Conservation (phyloP, 78 protist species). For the Dictyostelium intermedium region DNA sequence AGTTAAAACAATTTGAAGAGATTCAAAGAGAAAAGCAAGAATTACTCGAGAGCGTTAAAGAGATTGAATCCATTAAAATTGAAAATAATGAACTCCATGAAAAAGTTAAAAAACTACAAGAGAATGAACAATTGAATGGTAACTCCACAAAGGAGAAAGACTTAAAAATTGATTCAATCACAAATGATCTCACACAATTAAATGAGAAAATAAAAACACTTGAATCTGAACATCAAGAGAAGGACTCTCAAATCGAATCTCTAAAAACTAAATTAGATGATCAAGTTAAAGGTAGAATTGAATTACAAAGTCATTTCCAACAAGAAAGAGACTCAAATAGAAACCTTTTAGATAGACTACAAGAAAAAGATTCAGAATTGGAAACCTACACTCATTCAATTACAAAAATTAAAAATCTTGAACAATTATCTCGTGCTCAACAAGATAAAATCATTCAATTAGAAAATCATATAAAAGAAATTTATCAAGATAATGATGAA, state of each 20-base stretch:
- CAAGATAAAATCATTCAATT: conserved; percentile 5
- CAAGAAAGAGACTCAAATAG: conserved; percentile 28
- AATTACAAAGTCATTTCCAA: neutral
- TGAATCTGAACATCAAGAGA: neutral
- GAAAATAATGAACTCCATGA: neutral
- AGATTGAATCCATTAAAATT: neutral
- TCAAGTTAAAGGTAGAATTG: conserved; percentile 11
- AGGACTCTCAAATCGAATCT: neutral
- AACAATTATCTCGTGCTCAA: neutral
- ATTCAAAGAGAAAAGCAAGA: neutral
- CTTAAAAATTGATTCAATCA: neutral
- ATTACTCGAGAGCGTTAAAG: neutral
- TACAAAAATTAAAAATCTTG: neutral
- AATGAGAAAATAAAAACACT: neutral
- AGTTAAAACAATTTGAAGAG: neutral
- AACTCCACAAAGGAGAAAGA: neutral
- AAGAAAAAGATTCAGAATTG: conserved; percentile 30
- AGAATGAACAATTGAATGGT: neutral
- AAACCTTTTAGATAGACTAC: neutral
- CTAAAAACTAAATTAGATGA: conserved; percentile 8
- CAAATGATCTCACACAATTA: neutral
- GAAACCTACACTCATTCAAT: neutral
- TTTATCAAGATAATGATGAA: neutral
- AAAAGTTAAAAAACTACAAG: neutral
- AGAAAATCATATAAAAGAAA: conserved; percentile 7